A percentile compares a stretch with the other conserved stretches of the same genome.
Evolutionary conservation across 2,329 filamentous ascomycete species (phyloP).

Genomic region (Alternaria novae-zelandiae): DNA sequence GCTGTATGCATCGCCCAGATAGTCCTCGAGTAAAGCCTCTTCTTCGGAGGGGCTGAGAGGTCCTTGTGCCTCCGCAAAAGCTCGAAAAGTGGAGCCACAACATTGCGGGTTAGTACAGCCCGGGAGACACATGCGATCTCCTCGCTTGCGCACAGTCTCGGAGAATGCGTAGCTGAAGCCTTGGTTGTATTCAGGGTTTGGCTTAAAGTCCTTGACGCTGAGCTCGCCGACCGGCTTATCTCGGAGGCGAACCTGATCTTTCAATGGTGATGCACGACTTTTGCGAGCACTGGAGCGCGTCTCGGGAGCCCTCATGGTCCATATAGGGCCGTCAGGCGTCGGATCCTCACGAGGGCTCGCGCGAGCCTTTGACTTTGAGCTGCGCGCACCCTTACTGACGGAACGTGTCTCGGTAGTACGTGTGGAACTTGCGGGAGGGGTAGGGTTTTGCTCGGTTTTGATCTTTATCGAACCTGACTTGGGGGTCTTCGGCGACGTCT

Average conservation of each 20-base stretch:
- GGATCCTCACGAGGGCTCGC: slow-evolving; percentile 11
- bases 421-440: slow-evolving; percentile 13
- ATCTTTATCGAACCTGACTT: slow-evolving; percentile 18
- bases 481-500: slow-evolving; percentile 6
- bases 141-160: slow-evolving; percentile 74
- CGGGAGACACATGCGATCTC: slow-evolving; percentile 71
- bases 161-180: slow-evolving; percentile 75
- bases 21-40: slow-evolving; percentile 58
- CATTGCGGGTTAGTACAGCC: slow-evolving; percentile 79
- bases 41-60: slow-evolving; percentile 44
- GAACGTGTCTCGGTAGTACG: slow-evolving; percentile 11
- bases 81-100: slow-evolving; percentile 74
- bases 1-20: slow-evolving; percentile 56
- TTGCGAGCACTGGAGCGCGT: slow-evolving; percentile 17
- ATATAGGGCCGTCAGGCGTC: slow-evolving; percentile 27
- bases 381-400: background rate
- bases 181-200: slow-evolving; percentile 76
- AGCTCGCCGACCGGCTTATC: slow-evolving; percentile 64
- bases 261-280: slow-evolving; percentile 3
- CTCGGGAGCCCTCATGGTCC: slow-evolving; percentile 26
- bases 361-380: slow-evolving; percentile 1
- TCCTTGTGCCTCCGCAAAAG: slow-evolving; percentile 60
- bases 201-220: slow-evolving; percentile 75
- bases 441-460: slow-evolving; percentile 22
- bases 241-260: slow-evolving; percentile 50